Base-by-base conservation (phyloP, 2,329 filamentous ascomycete species). In the Epichloe hybrida region DNA sequence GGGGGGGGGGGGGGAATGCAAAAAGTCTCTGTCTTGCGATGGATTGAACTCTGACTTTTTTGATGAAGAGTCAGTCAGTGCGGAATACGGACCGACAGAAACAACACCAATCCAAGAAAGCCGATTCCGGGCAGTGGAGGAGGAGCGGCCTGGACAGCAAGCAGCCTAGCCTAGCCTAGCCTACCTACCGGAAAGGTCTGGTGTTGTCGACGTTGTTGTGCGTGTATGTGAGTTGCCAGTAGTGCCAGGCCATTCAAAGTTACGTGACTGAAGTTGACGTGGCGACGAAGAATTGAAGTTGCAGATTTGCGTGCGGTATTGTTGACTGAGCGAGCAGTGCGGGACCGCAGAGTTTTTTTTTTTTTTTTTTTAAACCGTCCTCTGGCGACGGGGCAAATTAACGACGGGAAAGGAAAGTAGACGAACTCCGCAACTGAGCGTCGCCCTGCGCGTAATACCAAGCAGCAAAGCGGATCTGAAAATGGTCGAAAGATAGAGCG, bases 331-430 rank as follows among this genome's bases (percentile, higher is more conserved):
- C 17, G 17, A 17, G 17, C 17, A 50, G 44, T 50, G 55, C 52
- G 61, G 61, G 58, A 59, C 57, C 54, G 61, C 63, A 61, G 58
- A 58, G 59, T 63, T 64, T 64, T 64, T 64, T 59, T n/a, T n/a
- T n/a, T n/a, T n/a, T n/a, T n/a, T n/a, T n/a, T n/a, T n/a, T n/a
- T n/a, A n/a, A 61, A 62, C 51, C 59, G 45, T 52, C 51, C 59
- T 48, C 54, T 51, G 49, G 50, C 52, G 48, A 43, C 8, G 15
- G 20, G 21, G 36, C 48, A 57, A 60, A 58, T 58, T 55, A 56
- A 61, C 58, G 60, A 63, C 55, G 57, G 57, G 34, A 20, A 58
- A 58, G 61, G 58, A 56, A 55, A 54, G 54, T 58, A 52, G 53
- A 56, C 54, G 54, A 54, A 56, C 56, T 60, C 57, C 56, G 57